Conservation (phyloP, 75 land plant species). For the Selaginella tamariscina region DNA sequence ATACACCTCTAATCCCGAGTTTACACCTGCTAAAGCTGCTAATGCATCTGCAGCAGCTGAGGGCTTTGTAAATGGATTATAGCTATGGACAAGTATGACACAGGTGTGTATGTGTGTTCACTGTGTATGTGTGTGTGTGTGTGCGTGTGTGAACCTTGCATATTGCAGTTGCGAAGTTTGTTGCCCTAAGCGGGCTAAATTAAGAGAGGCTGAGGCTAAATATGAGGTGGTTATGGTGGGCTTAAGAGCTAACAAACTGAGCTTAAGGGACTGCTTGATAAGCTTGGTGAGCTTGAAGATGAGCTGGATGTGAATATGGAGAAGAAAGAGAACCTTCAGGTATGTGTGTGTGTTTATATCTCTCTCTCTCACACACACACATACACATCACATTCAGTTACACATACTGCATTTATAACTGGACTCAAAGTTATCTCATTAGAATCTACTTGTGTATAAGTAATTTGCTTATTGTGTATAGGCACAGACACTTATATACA, state of each 20-base stretch:
- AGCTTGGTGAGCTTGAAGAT: slow-evolving; percentile 24
- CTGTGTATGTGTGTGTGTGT: too few relatives aligned
- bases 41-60: slow-evolving; percentile 42
- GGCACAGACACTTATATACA: too few relatives aligned
- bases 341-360: too few relatives aligned
- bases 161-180: slow-evolving; percentile 32
- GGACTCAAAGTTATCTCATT: too few relatives aligned
- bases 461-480: too few relatives aligned
- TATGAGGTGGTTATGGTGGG: slow-evolving; percentile 31
- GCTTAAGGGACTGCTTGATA: slow-evolving; percentile 24
- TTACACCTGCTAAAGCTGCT: slow-evolving; percentile 33
- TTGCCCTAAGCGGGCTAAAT: slow-evolving; percentile 30
- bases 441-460: too few relatives aligned
- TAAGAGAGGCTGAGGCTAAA: slow-evolving; percentile 22
- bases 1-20: slow-evolving; percentile 27
- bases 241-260: slow-evolving; percentile 31
- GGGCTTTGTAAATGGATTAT: slow-evolving; percentile 40
- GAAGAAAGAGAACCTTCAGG: slow-evolving; percentile 36
- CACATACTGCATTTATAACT: too few relatives aligned
- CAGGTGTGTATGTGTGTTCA: too few relatives aligned
- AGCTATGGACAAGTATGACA: slow-evolving; percentile 38
- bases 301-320: slow-evolving; percentile 32
- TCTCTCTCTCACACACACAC: too few relatives aligned
- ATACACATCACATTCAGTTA: too few relatives aligned
- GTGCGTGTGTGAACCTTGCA: too few relatives aligned